Base-by-base conservation (phyloP, 1,139 yeast genomes). In the Taphrina populina region DNA sequence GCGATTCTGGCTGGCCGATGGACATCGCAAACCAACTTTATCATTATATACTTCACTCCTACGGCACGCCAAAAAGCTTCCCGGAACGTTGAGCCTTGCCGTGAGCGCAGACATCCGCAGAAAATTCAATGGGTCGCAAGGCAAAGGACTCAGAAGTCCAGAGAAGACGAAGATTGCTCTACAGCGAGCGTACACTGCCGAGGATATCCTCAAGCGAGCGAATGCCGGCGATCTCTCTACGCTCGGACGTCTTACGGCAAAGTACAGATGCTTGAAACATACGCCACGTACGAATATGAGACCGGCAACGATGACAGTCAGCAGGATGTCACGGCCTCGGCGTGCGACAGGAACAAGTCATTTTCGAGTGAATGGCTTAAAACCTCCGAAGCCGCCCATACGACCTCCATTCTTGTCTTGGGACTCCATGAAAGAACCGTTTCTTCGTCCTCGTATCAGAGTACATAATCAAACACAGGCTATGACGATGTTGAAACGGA, bases 1-100 rank as follows among this genome's bases (percentile, higher is more conserved):
- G n/a, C n/a, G n/a, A n/a, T 49, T 49, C 46, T 49, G 46, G 45
- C 40, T 29, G 39, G 29, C 45, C 10, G 39, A 24, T 13, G 46
- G 24, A 13, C 54, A 49, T 19, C 43, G 43, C 17, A 33, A 15
- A 11, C 54, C 54, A 2, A 41, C 44, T 5, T 46, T 49, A 2
- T 32, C 46, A 2, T 46, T 49, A 13, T 49, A 49, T 19, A 20
- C 20, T 24, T 4, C 39, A 4, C 26, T 49, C 15, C 19, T 49
- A 23, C 36, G 37, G 11, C 43, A 49, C 20, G 35, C 32, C 21
- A n/a, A 11, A 7, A 8, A 19, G 6, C 36, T 49, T 15, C 19
- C 23, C n/a, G 46, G 23, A 5, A 39, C 54, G 4, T 2, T 39
- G 11, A 33, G 21, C 10, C 30, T 32, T 20, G 15, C 15, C 13